Conservation (phyloP, 2,329 filamentous ascomycete species). For the Penicillium sp. region DNA sequence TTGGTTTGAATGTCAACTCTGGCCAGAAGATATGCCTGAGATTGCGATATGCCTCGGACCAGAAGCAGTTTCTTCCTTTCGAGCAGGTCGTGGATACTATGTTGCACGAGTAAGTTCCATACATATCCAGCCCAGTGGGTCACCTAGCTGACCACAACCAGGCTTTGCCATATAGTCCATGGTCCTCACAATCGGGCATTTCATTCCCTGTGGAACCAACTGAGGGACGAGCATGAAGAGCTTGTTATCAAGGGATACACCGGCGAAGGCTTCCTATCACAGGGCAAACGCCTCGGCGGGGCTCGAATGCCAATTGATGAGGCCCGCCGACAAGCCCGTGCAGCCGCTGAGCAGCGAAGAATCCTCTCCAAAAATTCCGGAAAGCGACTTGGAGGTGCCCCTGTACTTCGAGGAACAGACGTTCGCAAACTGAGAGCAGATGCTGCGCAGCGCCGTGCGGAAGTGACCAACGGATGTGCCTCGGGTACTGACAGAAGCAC, state of each 20-base stretch:
- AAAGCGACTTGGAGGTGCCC: conserved; percentile 70
- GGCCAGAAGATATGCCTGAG: conserved; percentile 82
- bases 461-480: conserved; percentile 73
- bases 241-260: conserved; percentile 82
- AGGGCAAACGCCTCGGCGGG: conserved; percentile 75
- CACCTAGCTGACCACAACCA: conserved; percentile 27
- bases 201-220: conserved; percentile 83
- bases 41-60: conserved; percentile 75
- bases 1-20: conserved; percentile 79
- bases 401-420: conserved; percentile 63
- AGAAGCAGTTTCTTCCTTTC: conserved; percentile 75
- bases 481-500: conserved; percentile 69
- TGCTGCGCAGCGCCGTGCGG: conserved; percentile 71
- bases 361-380: conserved; percentile 66
- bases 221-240: conserved; percentile 81
- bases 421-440: conserved; percentile 73
- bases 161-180: conserved; percentile 80
- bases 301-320: conserved; percentile 69
- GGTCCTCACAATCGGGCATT: conserved; percentile 84
- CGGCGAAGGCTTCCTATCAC: conserved; percentile 82
- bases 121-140: background rate
- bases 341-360: conserved; percentile 72
- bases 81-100: conserved; percentile 87
- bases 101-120: conserved; percentile 72
- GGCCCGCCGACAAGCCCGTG: conserved; percentile 73